These are phyloP conservation scores for Phoma sp. DNA, from an alignment of 2,329 filamentous ascomycete species.

Conservation along the genomic window DNA sequence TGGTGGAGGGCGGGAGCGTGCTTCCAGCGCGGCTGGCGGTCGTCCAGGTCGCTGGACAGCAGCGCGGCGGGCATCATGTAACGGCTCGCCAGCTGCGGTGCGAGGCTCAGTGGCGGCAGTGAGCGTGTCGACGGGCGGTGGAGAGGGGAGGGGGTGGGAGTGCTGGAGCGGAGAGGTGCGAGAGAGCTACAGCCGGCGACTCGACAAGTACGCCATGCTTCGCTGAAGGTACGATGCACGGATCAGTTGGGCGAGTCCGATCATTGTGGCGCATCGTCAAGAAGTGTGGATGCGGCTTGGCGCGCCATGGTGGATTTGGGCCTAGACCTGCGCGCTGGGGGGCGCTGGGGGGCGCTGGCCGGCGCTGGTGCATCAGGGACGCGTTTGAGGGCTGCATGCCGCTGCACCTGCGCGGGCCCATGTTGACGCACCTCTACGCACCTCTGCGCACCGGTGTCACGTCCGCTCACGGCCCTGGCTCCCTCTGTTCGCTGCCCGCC, in stretches of 20 bases:
- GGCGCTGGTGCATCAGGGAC: constrained; percentile 7
- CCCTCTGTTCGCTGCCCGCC: background rate
- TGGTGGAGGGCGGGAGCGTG: constrained; percentile 28
- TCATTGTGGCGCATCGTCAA: constrained; percentile 16
- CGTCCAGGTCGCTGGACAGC: constrained; percentile 21
- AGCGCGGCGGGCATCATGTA: constrained; percentile 30
- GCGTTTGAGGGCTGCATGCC: constrained; percentile 14
- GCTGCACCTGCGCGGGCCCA: constrained; percentile 3
- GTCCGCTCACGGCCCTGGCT: constrained; percentile 1
- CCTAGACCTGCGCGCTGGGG: constrained; percentile 1
- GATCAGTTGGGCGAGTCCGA: constrained; percentile 12
- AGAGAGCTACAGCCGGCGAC: constrained; percentile 7
- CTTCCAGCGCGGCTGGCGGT: constrained; percentile 25
- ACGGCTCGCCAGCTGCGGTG: constrained; percentile 20
- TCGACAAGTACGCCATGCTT: constrained; percentile 17
- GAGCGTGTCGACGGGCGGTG: background rate
- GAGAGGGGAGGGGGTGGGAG: constrained; percentile 5
- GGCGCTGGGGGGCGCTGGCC: background rate
- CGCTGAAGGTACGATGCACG: constrained; percentile 8
- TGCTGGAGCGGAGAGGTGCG: too few species aligned
- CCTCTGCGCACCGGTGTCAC: constrained; percentile 6
- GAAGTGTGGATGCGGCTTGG: constrained; percentile 12
- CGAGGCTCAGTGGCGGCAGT: constrained; percentile 18
- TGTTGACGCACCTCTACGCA: constrained; percentile 6
- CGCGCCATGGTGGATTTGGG: constrained; percentile 10